Conservation (phyloP, 805 yeast genomes). For the Lachancea lanzarotensis region DNA sequence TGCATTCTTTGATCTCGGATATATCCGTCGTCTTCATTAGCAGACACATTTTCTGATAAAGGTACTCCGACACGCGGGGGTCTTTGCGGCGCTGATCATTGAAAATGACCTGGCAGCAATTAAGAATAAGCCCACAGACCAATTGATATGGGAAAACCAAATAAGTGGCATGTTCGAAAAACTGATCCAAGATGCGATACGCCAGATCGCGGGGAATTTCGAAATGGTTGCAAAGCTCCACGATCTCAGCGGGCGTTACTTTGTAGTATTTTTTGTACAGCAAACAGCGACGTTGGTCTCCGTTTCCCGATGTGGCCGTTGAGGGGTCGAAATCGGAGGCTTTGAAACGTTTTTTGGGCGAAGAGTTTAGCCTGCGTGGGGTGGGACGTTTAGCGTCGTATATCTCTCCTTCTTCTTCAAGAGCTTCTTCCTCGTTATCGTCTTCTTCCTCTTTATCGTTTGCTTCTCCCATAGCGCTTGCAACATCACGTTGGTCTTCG, state of each 20-base stretch:
- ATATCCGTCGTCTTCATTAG: constrained; percentile 45
- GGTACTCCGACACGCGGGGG: constrained; percentile 43
- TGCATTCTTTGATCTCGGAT: constrained; percentile 47
- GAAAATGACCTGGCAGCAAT: constrained; percentile 52
- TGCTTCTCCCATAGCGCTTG: background rate
- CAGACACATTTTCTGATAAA: constrained; percentile 45
- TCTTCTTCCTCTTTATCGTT: background rate
- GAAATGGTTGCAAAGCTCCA: constrained; percentile 54
- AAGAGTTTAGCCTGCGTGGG: constrained; percentile 2
- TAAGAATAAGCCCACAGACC: constrained; percentile 58
- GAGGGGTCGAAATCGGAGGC: constrained; percentile 8
- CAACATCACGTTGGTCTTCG: constrained; percentile 5
- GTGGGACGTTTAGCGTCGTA: background rate
- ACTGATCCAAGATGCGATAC: constrained; percentile 44
- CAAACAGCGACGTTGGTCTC: constrained; percentile 8
- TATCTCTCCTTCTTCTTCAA: background rate
- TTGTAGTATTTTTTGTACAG: constrained; percentile 29
- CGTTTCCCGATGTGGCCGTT: background rate
- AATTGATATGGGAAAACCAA: constrained; percentile 62
- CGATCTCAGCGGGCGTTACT: constrained; percentile 38
- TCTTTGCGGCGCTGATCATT: constrained; percentile 39
- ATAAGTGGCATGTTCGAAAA: constrained; percentile 43
- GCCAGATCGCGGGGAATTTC: constrained; percentile 53
- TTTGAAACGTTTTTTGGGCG: constrained; percentile 6
- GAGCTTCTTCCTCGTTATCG: background rate